Conservation (phyloP, 495 filamentous ascomycete genomes). For the Annulohypoxylon moriforme region DNA sequence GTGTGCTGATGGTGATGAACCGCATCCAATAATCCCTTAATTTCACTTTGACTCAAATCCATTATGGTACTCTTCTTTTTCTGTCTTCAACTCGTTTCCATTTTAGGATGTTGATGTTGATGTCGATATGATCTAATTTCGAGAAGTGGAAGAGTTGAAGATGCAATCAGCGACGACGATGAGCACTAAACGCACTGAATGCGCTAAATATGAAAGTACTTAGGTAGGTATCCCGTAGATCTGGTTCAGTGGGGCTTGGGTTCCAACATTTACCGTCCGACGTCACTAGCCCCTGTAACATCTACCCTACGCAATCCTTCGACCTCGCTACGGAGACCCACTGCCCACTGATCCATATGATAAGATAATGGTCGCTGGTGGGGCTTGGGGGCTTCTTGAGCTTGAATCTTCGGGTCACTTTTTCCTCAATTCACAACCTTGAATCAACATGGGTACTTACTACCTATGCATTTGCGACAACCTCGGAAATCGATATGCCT, state of each 20-base stretch:
- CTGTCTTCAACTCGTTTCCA: constrained; percentile 6
- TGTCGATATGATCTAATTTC: constrained; percentile 7
- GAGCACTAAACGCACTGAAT: neutral
- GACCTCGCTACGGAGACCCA: neutral
- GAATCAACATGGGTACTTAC: no score
- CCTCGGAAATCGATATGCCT: constrained; percentile 44
- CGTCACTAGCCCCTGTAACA: neutral
- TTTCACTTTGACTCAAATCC: constrained; percentile 14
- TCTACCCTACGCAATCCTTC: neutral
- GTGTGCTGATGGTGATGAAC: constrained; percentile 25
- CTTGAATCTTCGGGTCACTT: neutral
- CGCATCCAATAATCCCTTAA: constrained; percentile 12
- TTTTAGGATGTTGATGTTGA: constrained; percentile 6
- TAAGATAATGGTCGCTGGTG: neutral
- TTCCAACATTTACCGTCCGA: neutral
- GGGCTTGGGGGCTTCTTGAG: neutral
- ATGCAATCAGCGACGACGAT: neutral
- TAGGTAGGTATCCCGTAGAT: constrained; percentile 25
- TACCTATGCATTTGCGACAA: neutral
- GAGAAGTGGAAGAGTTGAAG: constrained; percentile 12
- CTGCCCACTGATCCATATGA: neutral
- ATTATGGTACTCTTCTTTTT: neutral
- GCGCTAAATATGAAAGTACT: neutral
- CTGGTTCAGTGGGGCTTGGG: constrained; percentile 19
- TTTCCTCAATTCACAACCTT: neutral